Conservation (phyloP, 2,329 filamentous ascomycete genomes). For the Pseudogymnoascus sp. region DNA sequence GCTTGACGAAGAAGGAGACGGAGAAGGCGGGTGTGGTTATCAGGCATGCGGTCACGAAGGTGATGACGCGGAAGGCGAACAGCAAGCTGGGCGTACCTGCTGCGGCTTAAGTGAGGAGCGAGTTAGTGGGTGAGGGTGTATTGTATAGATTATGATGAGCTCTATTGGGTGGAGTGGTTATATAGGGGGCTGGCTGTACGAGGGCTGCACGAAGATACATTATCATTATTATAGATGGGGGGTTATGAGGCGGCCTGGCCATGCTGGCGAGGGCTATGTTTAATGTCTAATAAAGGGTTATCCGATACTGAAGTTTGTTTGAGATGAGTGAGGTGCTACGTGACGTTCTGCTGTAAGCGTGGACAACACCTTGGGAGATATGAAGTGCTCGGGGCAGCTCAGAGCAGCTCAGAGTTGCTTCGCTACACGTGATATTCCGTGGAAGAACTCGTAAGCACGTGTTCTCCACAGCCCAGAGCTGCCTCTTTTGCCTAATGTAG, state of each 20-base stretch:
- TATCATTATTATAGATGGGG: constrained; percentile 8
- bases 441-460: neutral
- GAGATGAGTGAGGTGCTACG: neutral
- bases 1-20: constrained; percentile 85
- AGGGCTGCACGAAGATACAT: neutral
- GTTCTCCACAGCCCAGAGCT: neutral
- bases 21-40: constrained; percentile 88
- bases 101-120: constrained; percentile 23
- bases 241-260: neutral
- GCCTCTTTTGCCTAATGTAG: neutral
- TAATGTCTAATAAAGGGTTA: constrained; percentile 3
- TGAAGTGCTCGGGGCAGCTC: too few species aligned
- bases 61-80: constrained; percentile 62
- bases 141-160: constrained; percentile 6
- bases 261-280: neutral
- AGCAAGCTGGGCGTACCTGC: constrained; percentile 35
- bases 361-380: neutral
- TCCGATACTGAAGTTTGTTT: neutral
- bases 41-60: constrained; percentile 87
- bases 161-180: neutral
- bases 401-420: neutral
- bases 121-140: neutral
- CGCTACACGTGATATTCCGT: neutral
- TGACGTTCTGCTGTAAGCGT: neutral
- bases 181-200: neutral